Conservation (phyloP, 768 basidiomycete species). For the Myochromella boudieri region DNA sequence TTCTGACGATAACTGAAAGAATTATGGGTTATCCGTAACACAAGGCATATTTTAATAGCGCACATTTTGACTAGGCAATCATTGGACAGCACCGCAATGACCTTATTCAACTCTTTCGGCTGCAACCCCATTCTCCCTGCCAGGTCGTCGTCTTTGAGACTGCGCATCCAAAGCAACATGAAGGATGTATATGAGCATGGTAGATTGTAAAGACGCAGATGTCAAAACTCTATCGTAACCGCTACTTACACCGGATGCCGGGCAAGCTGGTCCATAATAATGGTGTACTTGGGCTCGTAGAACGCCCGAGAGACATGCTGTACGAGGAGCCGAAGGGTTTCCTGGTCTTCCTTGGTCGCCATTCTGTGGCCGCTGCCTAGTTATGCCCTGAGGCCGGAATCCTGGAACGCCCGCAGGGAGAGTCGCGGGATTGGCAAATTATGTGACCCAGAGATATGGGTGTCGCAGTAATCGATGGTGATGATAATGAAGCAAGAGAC, state of each 20-base stretch:
- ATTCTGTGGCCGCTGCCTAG: constrained; percentile 11
- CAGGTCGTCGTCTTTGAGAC: constrained; percentile 92
- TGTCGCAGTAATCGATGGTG: constrained; percentile 1
- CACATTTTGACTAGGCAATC: constrained; percentile 80
- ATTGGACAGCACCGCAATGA: constrained; percentile 78
- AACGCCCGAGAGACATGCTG: constrained; percentile 93
- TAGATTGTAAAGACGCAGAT: constrained; percentile 16
- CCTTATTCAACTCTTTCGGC: constrained; percentile 86
- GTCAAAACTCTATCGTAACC: constrained; percentile 21
- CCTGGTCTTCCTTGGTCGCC: constrained; percentile 63
- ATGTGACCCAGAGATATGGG: constrained; percentile 1
- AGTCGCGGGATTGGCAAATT: background rate
- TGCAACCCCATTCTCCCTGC: constrained; percentile 89
- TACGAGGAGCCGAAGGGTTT: constrained; percentile 81
- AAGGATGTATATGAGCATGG: constrained; percentile 22
- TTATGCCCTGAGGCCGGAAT: constrained; percentile 16
- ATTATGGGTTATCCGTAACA: background rate
- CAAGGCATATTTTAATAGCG: constrained; percentile 22
- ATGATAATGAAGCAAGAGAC: constrained; percentile 1
- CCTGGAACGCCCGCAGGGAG: constrained; percentile 6
- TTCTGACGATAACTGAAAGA: constrained; percentile 77
- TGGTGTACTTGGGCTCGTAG: constrained; percentile 89
- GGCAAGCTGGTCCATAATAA: constrained; percentile 92
- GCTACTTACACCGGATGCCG: constrained; percentile 91
- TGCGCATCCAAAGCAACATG: constrained; percentile 32